Conservation (phyloP, 306 rosid species). For the Gastrolobium bilobum region DNA sequence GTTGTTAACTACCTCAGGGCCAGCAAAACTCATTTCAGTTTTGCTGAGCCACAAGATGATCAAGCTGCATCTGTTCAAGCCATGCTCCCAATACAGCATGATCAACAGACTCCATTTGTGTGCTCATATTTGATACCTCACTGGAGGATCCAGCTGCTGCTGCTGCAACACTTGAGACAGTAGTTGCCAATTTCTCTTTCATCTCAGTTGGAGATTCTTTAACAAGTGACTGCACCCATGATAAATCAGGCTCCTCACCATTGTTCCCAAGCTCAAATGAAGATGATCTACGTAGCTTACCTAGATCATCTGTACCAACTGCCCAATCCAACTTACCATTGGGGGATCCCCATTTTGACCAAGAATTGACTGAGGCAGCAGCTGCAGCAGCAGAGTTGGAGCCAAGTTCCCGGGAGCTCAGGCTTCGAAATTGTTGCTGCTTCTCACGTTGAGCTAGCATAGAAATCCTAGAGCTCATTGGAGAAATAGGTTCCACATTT, state of each 20-base stretch:
- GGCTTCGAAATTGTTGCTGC: slow-evolving; percentile 94
- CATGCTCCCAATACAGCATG: slow-evolving; percentile 56
- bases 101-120: slow-evolving; percentile 59
- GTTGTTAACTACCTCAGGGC: slow-evolving; percentile 46
- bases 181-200: slow-evolving; percentile 65
- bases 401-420: slow-evolving; percentile 90
- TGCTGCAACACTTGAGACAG: slow-evolving; percentile 53
- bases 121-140: slow-evolving; percentile 59
- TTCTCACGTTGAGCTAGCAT: slow-evolving; percentile 84
- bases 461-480: slow-evolving; percentile 78
- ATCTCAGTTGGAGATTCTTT: slow-evolving; percentile 88
- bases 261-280: slow-evolving; percentile 89
- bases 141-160: slow-evolving; percentile 53
- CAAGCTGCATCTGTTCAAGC: slow-evolving; percentile 57
- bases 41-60: slow-evolving; percentile 58
- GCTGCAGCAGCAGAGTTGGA: slow-evolving; percentile 64
- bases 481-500: slow-evolving; percentile 86
- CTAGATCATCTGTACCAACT: slow-evolving; percentile 70
- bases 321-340: slow-evolving; percentile 88
- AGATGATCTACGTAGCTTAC: slow-evolving; percentile 82
- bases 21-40: slow-evolving; percentile 53
- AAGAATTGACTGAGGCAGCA: slow-evolving; percentile 59
- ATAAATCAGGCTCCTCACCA: slow-evolving; percentile 93
- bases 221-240: slow-evolving; percentile 98
- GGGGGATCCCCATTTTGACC: slow-evolving; percentile 92